Evolutionary conservation across 2,329 filamentous ascomycete genomes (phyloP), one percentile per base, ranked within the genome.

Genomic region (Verticillium tricorpus): DNA sequence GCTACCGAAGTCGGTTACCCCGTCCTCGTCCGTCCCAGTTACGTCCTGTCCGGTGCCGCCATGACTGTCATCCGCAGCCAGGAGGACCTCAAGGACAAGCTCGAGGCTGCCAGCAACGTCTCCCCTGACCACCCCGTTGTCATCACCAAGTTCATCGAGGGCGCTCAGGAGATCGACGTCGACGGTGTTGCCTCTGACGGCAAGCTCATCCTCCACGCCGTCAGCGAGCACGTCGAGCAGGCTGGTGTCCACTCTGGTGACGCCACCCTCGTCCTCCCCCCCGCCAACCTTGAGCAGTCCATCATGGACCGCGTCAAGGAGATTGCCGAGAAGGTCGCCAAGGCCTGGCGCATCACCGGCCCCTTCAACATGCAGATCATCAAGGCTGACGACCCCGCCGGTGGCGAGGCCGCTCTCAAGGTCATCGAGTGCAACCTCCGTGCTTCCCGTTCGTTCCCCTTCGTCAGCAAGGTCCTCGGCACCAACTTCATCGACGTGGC

Each of bases 291-390:
- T 28, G 91, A 96, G 66, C 82, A 89, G 69, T 79, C 78, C 62
- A 90, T 89, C 67, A 90, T 97, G 85, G 86, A 85, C 67, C 92
- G 95, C 64, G 86, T 97, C 72, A 98, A 97, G 87, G 92, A 92
- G 69, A 98, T 99, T 69, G 94, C 95, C 17, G 79, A 93, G 77
- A 98, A 97, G 85, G 93, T 99, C 59, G 95, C 95, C 67, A 91
- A 95, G 79, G 95, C 95, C 57, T 97, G 94, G 92, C 93, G 85
- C 72, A 98, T 98, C 76, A 98, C 93, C 22, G 95, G 95, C 61
- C 95, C 95, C 63, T 99, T 98, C 87, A 99, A 99, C 85, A 98
- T 99, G 94, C 95, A 99, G 75, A 96, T 99, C 78, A 98, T 99
- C 85, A 96, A 96, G 82, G 92, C 91, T 39, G 84, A 91, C 14